Evolutionary conservation across 441 rosid genomes (phyloP).

Genomic region (Erodium chrysanthum): DNA sequence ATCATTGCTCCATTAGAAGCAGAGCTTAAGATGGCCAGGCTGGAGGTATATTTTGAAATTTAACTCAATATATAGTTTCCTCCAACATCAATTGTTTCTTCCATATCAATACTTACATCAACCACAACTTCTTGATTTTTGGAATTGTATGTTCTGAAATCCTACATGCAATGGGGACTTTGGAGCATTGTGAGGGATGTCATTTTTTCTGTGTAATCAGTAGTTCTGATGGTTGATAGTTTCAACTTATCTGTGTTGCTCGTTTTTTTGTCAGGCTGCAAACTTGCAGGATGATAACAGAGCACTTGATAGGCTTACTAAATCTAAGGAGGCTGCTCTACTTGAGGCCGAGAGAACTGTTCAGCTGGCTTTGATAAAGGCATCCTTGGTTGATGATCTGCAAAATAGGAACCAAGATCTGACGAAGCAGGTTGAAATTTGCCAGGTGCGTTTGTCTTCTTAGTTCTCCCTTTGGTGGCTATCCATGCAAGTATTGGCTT

Average conservation of each 20-base stretch:
- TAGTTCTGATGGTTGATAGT: conserved; percentile 1
- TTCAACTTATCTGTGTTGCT: neutral
- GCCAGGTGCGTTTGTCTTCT: conserved; percentile 17
- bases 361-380: conserved; percentile 24
- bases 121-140: neutral
- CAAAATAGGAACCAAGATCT: conserved; percentile 28
- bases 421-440: conserved; percentile 26
- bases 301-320: conserved; percentile 27
- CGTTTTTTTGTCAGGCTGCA: conserved; percentile 17
- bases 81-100: neutral
- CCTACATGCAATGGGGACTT: neutral
- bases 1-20: conserved; percentile 27
- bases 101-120: neutral
- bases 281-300: conserved; percentile 26
- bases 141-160: neutral
- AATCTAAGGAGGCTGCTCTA: conserved; percentile 27
- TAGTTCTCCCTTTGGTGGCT: neutral
- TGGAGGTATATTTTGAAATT: conserved; percentile 29
- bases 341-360: conserved; percentile 26
- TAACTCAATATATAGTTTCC: neutral
- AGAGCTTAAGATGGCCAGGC: conserved; percentile 26
- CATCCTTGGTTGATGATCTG: conserved; percentile 24
- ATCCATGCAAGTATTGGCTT: conserved; percentile 16
- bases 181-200: too few relatives aligned
- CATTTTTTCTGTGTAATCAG: neutral